phyloP scores from a whole-genome alignment of 169 alveolate species.

The Cryptosporidium felis region DNA sequence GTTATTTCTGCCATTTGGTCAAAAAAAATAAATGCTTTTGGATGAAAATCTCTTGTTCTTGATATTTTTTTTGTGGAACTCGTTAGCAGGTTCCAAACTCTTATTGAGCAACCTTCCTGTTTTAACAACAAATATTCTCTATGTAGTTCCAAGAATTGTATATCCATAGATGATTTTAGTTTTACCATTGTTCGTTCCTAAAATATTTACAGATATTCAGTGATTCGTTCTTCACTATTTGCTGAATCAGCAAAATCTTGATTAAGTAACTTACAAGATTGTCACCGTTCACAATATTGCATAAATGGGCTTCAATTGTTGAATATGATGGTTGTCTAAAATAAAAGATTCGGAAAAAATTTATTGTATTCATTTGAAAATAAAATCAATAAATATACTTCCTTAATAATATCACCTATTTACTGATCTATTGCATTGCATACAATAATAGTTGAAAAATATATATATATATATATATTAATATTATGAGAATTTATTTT shows the following conservation, averaged over 20 bases:
- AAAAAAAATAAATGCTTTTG: slow-evolving; percentile 67
- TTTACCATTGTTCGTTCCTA: slow-evolving; percentile 52
- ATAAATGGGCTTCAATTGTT: slow-evolving; percentile 68
- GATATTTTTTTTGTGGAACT: slow-evolving; percentile 31
- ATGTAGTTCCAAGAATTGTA: slow-evolving; percentile 60
- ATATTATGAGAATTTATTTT: no score
- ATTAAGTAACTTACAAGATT: slow-evolving; percentile 50
- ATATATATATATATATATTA: background rate
- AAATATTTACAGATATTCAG: background rate
- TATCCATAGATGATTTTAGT: slow-evolving; percentile 65
- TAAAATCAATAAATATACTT: no score
- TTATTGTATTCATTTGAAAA: no score
- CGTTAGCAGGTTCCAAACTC: slow-evolving; percentile 62
- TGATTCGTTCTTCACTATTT: background rate
- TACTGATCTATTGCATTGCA: no score
- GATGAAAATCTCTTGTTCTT: slow-evolving; percentile 59
- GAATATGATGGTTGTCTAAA: slow-evolving; percentile 67
- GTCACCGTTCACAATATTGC: slow-evolving; percentile 41
- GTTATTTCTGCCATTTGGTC: slow-evolving; percentile 57
- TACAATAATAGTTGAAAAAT: no score
- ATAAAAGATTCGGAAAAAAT: no score
- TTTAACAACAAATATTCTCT: slow-evolving; percentile 57
- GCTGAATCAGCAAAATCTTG: no score
- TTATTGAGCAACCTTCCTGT: slow-evolving; percentile 58
- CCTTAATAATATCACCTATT: no score